Percentiles rank a stretch among this genome's conserved stretches.
Conservation (phyloP, 1,284 basidiomycete species). For the Fomitopsis pinicola region DNA sequence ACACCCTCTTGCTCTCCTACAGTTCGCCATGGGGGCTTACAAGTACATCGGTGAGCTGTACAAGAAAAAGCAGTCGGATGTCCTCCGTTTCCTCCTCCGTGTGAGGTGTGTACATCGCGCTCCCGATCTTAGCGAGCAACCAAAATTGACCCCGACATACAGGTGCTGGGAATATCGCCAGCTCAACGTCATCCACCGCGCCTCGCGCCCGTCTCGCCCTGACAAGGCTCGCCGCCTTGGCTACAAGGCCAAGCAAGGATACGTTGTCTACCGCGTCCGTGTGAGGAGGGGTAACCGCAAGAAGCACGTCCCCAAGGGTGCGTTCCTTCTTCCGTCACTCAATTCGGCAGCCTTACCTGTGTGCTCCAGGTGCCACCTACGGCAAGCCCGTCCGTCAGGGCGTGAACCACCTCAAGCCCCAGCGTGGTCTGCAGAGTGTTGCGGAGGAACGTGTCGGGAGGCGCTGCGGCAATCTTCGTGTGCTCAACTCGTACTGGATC, state of each 20-base stretch:
- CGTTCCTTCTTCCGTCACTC: slow-evolving; percentile 12
- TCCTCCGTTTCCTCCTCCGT: slow-evolving; percentile 97
- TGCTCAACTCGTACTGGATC: slow-evolving; percentile 99
- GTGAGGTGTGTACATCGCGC: slow-evolving; percentile 69
- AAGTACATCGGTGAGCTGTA: slow-evolving; percentile 97
- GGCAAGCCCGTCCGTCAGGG: slow-evolving; percentile 99
- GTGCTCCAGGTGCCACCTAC: slow-evolving; percentile 82
- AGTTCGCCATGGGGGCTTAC: slow-evolving; percentile 78
- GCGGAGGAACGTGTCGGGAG: slow-evolving; percentile 99
- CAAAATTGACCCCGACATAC: slow-evolving; percentile 2
- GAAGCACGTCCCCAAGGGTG: slow-evolving; percentile 97
- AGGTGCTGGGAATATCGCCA: slow-evolving; percentile 99
- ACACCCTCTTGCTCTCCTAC: slow-evolving; percentile 7
- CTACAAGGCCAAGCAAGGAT: slow-evolving; percentile 99
- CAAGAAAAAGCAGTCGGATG: slow-evolving; percentile 96
- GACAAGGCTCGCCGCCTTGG: slow-evolving; percentile 99
- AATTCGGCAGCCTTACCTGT: neutral
- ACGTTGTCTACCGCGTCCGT: slow-evolving; percentile 96
- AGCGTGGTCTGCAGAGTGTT: slow-evolving; percentile 88
- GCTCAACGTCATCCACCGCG: slow-evolving; percentile 97
- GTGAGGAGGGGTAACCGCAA: slow-evolving; percentile 99
- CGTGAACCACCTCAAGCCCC: slow-evolving; percentile 99
- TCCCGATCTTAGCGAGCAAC: neutral
- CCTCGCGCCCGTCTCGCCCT: slow-evolving; percentile 95
- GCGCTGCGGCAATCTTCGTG: slow-evolving; percentile 94